These are phyloP conservation scores for Metschnikowia cerradonensis DNA, from an alignment of 805 yeast species.

Conservation along the genomic window DNA sequence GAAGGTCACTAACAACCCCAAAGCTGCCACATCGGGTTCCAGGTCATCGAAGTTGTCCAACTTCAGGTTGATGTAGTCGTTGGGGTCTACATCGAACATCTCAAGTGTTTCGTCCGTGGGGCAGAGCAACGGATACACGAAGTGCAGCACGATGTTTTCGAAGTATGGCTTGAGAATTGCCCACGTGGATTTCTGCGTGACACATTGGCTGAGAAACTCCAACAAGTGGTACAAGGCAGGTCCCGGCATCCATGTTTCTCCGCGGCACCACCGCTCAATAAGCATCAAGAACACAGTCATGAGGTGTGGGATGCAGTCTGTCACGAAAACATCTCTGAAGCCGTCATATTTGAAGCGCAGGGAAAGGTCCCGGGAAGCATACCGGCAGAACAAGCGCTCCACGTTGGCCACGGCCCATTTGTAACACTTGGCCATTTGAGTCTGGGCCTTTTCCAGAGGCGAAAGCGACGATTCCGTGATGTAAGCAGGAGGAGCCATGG, in stretches of 20 bases:
- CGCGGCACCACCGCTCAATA: slow-evolving; percentile 69
- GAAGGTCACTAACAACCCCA: slow-evolving; percentile 66
- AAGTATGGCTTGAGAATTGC: slow-evolving; percentile 59
- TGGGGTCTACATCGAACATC: slow-evolving; percentile 80
- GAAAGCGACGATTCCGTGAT: slow-evolving; percentile 49
- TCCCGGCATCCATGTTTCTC: slow-evolving; percentile 64
- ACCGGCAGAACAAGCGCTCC: slow-evolving; percentile 65
- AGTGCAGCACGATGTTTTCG: slow-evolving; percentile 60
- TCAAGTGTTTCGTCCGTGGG: slow-evolving; percentile 67
- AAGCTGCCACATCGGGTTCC: slow-evolving; percentile 74
- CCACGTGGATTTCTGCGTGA: slow-evolving; percentile 59
- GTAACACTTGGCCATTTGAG: slow-evolving; percentile 61
- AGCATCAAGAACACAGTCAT: slow-evolving; percentile 59
- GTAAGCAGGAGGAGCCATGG: slow-evolving; percentile 52
- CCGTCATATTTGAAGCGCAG: slow-evolving; percentile 48
- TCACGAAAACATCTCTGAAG: slow-evolving; percentile 53
- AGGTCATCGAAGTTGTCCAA: slow-evolving; percentile 54
- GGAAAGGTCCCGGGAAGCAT: slow-evolving; percentile 48
- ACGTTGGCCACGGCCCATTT: slow-evolving; percentile 86
- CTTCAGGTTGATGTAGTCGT: slow-evolving; percentile 74
- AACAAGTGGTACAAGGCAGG: slow-evolving; percentile 59
- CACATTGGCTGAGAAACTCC: slow-evolving; percentile 52
- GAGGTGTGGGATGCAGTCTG: slow-evolving; percentile 69
- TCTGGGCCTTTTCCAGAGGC: slow-evolving; percentile 53
- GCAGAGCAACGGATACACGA: slow-evolving; percentile 72